Evolutionary conservation across 352 stramenopile genomes (phyloP).

Genomic region (Phytopythium chamaehyphon): DNA sequence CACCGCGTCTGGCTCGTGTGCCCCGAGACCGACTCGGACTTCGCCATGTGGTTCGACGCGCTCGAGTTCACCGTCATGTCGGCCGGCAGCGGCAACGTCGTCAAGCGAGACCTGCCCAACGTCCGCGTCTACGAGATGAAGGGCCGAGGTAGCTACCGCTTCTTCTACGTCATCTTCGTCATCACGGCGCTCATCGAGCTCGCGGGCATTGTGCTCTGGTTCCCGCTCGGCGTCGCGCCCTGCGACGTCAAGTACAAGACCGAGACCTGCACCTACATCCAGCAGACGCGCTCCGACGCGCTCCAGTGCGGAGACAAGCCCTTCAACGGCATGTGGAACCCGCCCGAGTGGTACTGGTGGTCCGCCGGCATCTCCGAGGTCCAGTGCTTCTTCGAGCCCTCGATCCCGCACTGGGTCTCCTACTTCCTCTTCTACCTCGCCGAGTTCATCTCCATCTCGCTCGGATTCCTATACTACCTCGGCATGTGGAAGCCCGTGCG

Average conservation of each 20-base stretch:
- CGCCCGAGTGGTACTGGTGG: slow-evolving; percentile 63
- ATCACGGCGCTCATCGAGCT: slow-evolving; percentile 60
- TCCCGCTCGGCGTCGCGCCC: slow-evolving; percentile 45
- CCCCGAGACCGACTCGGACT: slow-evolving; percentile 77
- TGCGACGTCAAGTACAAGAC: slow-evolving; percentile 60
- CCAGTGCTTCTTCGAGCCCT: slow-evolving; percentile 57
- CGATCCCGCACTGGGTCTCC: slow-evolving; percentile 57
- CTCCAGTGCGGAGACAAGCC: slow-evolving; percentile 49
- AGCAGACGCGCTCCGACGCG: slow-evolving; percentile 38
- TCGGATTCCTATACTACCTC: slow-evolving; percentile 70
- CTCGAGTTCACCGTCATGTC: slow-evolving; percentile 78
- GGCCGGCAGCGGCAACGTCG: slow-evolving; percentile 57
- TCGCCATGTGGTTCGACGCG: slow-evolving; percentile 80
- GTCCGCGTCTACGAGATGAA: slow-evolving; percentile 80
- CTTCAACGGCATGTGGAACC: slow-evolving; percentile 73
- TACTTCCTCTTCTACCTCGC: slow-evolving; percentile 73
- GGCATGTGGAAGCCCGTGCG: slow-evolving; percentile 79
- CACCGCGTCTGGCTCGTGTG: slow-evolving; percentile 73
- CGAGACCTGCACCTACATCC: slow-evolving; percentile 48
- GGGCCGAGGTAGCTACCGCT: slow-evolving; percentile 57
- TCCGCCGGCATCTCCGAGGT: slow-evolving; percentile 53
- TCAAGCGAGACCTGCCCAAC: slow-evolving; percentile 78
- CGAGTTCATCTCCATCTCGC: slow-evolving; percentile 69
- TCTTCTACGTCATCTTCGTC: slow-evolving; percentile 73
- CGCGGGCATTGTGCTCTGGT: slow-evolving; percentile 40